Percentiles rank a stretch among this genome's conserved stretches.
Evolutionary conservation across 495 filamentous ascomycete genomes (phyloP).

Genomic region (Cenococcum geophilum): DNA sequence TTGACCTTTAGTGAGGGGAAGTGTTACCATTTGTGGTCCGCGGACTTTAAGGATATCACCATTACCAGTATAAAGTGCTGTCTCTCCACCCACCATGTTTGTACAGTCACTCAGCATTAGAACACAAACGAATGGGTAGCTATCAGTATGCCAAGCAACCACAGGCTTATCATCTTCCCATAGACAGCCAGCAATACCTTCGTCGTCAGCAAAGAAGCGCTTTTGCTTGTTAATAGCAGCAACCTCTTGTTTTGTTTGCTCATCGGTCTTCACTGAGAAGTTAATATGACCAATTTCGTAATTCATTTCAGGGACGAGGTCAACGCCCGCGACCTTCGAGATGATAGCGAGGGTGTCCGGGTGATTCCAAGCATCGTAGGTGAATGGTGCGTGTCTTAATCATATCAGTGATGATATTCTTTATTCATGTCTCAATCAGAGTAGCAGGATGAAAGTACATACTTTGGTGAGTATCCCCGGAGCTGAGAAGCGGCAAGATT

Average conservation of each 20-base stretch:
- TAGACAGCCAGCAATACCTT: slow-evolving; percentile 47
- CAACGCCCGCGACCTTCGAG: slow-evolving; percentile 68
- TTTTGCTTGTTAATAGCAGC: slow-evolving; percentile 37
- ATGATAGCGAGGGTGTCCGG: slow-evolving; percentile 59
- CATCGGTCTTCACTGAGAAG: slow-evolving; percentile 53
- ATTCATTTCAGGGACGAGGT: slow-evolving; percentile 63
- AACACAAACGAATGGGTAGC: slow-evolving; percentile 72
- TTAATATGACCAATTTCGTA: slow-evolving; percentile 72
- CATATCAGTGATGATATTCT: slow-evolving; percentile 3
- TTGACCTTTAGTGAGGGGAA: not conserved
- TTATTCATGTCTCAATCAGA: not conserved
- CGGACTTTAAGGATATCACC: slow-evolving; percentile 63
- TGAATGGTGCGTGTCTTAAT: slow-evolving; percentile 56
- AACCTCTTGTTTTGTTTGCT: slow-evolving; percentile 48
- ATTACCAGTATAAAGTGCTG: slow-evolving; percentile 54
- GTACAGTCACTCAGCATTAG: slow-evolving; percentile 68
- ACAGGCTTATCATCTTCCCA: slow-evolving; percentile 60
- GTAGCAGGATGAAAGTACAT: slow-evolving; percentile 30
- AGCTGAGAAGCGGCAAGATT: slow-evolving; percentile 61
- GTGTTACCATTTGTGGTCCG: slow-evolving; percentile 57
- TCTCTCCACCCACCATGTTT: slow-evolving; percentile 67
- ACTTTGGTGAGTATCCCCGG: slow-evolving; percentile 64
- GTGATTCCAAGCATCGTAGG: slow-evolving; percentile 64
- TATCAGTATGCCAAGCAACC: slow-evolving; percentile 68
- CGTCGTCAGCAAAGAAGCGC: slow-evolving; percentile 41